These are phyloP conservation scores for Casuarina glauca DNA, from an alignment of 306 rosid genomes.

Conservation along the genomic window DNA sequence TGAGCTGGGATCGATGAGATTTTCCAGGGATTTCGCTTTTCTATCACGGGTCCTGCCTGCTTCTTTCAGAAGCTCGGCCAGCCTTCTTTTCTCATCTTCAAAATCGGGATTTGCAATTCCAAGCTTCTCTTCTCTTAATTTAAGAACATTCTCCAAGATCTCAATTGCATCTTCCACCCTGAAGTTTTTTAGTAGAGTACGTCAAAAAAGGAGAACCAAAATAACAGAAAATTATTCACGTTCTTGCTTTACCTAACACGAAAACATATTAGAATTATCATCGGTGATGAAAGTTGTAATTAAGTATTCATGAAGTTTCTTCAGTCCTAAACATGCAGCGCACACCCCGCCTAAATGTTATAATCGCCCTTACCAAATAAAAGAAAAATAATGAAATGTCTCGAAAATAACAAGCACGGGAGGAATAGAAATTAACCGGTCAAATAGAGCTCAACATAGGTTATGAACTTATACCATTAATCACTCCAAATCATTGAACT, in stretches of 20 bases:
- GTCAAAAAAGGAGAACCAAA: conserved; percentile 20
- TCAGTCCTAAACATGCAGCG: background rate
- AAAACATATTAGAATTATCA: conserved; percentile 14
- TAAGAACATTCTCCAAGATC: conserved; percentile 86
- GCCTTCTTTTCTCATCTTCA: conserved; percentile 87
- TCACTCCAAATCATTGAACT: background rate
- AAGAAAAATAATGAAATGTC: background rate
- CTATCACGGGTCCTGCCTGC: conserved; percentile 93
- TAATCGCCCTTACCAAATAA: background rate
- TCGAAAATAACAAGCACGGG: background rate
- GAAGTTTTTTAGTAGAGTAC: conserved; percentile 30
- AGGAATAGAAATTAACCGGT: background rate
- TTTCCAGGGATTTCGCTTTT: conserved; percentile 92
- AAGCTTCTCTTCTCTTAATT: conserved; percentile 81
- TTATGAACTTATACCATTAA: background rate
- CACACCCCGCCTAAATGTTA: background rate
- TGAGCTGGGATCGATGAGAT: conserved; percentile 86
- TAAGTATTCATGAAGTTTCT: background rate
- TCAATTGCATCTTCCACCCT: conserved; percentile 99
- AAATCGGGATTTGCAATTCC: conserved; percentile 97
- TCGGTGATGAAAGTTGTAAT: background rate
- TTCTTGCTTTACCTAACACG: conserved; percentile 16
- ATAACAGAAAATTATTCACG: conserved; percentile 2
- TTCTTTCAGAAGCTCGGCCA: conserved; percentile 92
- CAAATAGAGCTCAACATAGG: background rate